Conservation (phyloP, 1,284 basidiomycete genomes). For the Thelephora terrestris region DNA sequence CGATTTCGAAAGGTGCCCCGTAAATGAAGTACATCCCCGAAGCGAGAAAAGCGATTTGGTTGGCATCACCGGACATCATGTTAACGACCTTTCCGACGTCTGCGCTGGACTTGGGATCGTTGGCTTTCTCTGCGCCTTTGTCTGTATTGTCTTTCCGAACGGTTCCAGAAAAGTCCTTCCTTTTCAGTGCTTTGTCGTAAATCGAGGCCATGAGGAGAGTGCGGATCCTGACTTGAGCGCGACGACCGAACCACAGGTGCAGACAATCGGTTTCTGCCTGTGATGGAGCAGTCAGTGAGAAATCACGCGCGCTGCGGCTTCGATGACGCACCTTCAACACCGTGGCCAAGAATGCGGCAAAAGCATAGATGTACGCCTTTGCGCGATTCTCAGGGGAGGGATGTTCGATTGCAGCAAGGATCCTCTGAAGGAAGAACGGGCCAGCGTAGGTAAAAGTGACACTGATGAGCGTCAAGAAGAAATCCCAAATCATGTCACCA, state of each 20-base stretch:
- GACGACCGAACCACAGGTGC: slow-evolving; percentile 70
- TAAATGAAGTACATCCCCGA: slow-evolving; percentile 56
- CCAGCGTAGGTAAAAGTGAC: slow-evolving; percentile 61
- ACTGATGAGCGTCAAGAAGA: slow-evolving; percentile 48
- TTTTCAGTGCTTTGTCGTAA: slow-evolving; percentile 83
- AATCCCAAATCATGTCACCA: slow-evolving; percentile 65
- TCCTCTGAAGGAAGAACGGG: slow-evolving; percentile 60
- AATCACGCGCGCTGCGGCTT: neutral
- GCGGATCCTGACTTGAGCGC: slow-evolving; percentile 61
- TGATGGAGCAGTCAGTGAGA: slow-evolving; percentile 7
- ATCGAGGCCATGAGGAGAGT: slow-evolving; percentile 73
- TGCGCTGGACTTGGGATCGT: slow-evolving; percentile 58
- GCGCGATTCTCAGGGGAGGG: slow-evolving; percentile 37
- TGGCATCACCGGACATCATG: slow-evolving; percentile 65
- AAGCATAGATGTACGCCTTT: slow-evolving; percentile 62
- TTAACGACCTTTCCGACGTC: slow-evolving; percentile 74
- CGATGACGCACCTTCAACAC: slow-evolving; percentile 36
- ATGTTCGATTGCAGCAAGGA: slow-evolving; percentile 33
- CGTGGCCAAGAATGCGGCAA: slow-evolving; percentile 52
- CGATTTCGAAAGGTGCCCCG: slow-evolving; percentile 72
- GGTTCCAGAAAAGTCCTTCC: slow-evolving; percentile 78
- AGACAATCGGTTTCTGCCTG: slow-evolving; percentile 61
- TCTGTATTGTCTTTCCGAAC: slow-evolving; percentile 41
- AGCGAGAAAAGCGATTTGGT: slow-evolving; percentile 38
- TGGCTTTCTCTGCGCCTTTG: slow-evolving; percentile 31